Evolutionary conservation across 169 alveolate species (phyloP).

Genomic region (Plasmodium sp.): DNA sequence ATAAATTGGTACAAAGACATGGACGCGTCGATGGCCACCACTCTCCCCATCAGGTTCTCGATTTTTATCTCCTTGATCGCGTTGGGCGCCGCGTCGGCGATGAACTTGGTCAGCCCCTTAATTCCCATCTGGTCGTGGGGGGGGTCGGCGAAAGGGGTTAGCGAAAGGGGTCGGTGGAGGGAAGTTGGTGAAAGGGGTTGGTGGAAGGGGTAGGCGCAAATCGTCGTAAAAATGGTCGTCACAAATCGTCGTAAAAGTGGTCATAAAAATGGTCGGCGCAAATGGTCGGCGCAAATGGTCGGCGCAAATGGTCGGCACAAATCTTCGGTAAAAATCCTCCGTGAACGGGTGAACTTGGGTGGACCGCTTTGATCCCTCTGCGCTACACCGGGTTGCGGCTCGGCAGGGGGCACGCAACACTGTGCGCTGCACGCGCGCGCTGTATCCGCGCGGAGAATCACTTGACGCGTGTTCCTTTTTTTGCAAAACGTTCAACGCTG

Average conservation of each 20-base stretch:
- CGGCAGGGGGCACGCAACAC: background rate
- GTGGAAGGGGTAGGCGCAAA: background rate
- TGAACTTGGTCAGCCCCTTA: conserved; percentile 90
- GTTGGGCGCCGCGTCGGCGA: conserved; percentile 93
- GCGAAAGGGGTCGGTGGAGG: background rate
- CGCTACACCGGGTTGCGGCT: background rate
- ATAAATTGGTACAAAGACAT: conserved; percentile 96
- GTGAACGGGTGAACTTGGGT: background rate
- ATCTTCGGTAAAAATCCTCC: too few species aligned
- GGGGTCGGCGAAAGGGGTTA: background rate
- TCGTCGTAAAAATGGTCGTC: background rate
- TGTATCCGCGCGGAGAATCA: background rate
- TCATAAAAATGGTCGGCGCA: background rate
- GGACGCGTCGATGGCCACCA: conserved; percentile 96
- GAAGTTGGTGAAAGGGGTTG: background rate
- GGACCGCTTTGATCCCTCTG: background rate
- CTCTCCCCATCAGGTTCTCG: conserved; percentile 89
- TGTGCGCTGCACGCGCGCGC: background rate
- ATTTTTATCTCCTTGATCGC: conserved; percentile 81
- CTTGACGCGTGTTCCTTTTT: background rate
- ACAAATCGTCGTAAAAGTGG: background rate
- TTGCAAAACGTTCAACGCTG: background rate
- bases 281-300: background rate
- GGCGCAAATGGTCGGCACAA: background rate
- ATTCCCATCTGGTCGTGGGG: conserved; percentile 89